Percentiles rank a stretch among this genome's conserved stretches.
These are phyloP conservation scores for Oryza nivara DNA, from an alignment of 176 grass and related monocot genomes.

Conservation along the genomic window DNA sequence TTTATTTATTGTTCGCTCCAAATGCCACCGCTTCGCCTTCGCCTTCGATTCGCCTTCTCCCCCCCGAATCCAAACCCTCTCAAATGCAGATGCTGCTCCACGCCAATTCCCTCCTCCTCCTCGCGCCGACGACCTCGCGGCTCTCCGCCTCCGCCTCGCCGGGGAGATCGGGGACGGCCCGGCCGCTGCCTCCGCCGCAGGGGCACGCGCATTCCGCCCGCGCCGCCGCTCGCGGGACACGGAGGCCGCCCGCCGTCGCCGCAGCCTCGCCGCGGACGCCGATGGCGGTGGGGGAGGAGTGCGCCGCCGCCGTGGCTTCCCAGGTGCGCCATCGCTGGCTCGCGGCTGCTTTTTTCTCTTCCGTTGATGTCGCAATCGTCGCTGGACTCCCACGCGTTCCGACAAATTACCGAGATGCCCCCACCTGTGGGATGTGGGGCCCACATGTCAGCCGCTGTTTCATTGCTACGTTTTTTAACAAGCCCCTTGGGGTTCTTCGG, in stretches of 20 bases:
- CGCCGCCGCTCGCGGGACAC: background rate
- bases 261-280: slow-evolving; percentile 1
- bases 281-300: slow-evolving; percentile 30
- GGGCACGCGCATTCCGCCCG: slow-evolving; percentile 7
- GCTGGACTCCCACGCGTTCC: background rate
- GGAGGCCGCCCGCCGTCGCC: background rate
- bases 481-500: background rate
- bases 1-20: background rate
- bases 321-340: slow-evolving; percentile 30
- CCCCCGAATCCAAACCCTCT: slow-evolving; percentile 15
- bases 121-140: slow-evolving; percentile 2
- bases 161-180: slow-evolving; percentile 12
- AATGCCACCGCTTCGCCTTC: background rate
- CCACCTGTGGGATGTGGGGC: too few species aligned
- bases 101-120: background rate
- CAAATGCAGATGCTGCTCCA: slow-evolving; percentile 41
- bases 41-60: background rate
- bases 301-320: background rate
- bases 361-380: background rate
- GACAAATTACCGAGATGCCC: background rate
- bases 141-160: slow-evolving; percentile 10
- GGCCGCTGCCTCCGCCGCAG: background rate
- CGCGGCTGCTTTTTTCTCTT: background rate
- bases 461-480: background rate
- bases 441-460: background rate